Percentiles rank a stretch among this genome's conserved stretches.
Conservation (phyloP, 805 yeast genomes). For the Schizosaccharomyces lindneri region DNA sequence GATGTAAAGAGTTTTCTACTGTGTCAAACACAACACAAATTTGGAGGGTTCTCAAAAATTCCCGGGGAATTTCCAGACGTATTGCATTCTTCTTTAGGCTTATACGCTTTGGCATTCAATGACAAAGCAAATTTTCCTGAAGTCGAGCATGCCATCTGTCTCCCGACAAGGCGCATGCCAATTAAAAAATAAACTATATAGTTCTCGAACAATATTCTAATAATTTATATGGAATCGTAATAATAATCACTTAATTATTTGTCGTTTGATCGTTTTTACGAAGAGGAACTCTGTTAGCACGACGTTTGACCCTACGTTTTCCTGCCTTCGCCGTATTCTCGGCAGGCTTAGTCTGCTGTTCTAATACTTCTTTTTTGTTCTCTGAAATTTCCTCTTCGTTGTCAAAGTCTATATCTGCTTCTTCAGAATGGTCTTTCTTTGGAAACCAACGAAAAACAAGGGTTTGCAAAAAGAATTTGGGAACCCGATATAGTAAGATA, state of each 20-base stretch:
- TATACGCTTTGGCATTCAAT: slow-evolving; percentile 6
- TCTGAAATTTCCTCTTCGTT: not conserved
- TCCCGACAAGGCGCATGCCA: not conserved
- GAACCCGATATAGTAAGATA: not conserved
- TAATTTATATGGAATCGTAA: not conserved
- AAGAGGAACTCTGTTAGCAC: not conserved
- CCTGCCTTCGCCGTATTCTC: not conserved
- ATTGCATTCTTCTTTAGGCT: slow-evolving; percentile 9
- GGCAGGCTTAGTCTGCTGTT: too few relatives aligned
- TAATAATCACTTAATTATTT: too few relatives aligned
- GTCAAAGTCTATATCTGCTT: not conserved
- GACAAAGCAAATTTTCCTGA: slow-evolving; percentile 1
- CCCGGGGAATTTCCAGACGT: slow-evolving; percentile 8
- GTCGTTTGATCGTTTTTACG: not conserved
- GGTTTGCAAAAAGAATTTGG: not conserved
- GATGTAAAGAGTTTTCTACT: slow-evolving; percentile 1
- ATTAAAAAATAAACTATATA: not conserved
- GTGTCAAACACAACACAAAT: slow-evolving; percentile 4
- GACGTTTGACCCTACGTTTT: not conserved
- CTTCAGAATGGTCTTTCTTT: not conserved
- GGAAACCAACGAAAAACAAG: not conserved
- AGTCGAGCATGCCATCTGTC: not conserved
- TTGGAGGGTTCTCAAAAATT: slow-evolving; percentile 9
- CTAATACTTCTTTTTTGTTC: too few relatives aligned
- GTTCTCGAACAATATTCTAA: not conserved